Evolutionary conservation across 73 alveolate genomes (phyloP), one percentile per base, ranked within the genome.

Genomic region (Tetrahymena borealis): DNA sequence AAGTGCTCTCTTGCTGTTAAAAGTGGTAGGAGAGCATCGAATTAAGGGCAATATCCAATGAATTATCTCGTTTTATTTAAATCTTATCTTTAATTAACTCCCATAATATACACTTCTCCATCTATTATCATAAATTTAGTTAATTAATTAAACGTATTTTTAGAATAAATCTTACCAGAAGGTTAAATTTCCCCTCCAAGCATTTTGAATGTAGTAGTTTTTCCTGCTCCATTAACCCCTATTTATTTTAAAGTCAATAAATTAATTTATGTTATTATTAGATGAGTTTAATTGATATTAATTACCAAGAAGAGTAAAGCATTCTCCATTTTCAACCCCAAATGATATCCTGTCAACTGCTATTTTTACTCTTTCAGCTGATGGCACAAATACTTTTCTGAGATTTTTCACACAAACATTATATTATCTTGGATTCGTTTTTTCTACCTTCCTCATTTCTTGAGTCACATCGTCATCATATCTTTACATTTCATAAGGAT

Each of bases 41-140:
- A 98, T 91, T 98, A 97, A 39, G 99, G 99, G 93, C 99, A 98
- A 93, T 98, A 98, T 41, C 99, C 99, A 39, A 98, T 97, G 42
- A 96, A 93, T 40, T 97, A 94, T 90, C 98, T 91, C 3, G 97
- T 97, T 60, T 94, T 38, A 85, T 37, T 60, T 38, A 96, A 95
- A 93, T 91, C 79, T 78, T 28, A 91, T 37, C 42, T 91, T 35
- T 95, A 96, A 91, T 96, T 93, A 85, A 85, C 40, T 78, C 98
- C 98, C 43, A 95, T 96, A 33, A 98, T 98, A 78, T 91, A 96
- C 32, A 98, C 97, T 91, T 93, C 94, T 7, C 99, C 99, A 96
- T 3, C 97, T 96, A 24, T 39, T 91, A 11, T 28, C 40, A 13
- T 98, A 97, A 91, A 97, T 97, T 90, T 91, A 90, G 7, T 98